Conservation (phyloP, 1,139 yeast species). For the Nadsonia starkeyi-henricii region DNA sequence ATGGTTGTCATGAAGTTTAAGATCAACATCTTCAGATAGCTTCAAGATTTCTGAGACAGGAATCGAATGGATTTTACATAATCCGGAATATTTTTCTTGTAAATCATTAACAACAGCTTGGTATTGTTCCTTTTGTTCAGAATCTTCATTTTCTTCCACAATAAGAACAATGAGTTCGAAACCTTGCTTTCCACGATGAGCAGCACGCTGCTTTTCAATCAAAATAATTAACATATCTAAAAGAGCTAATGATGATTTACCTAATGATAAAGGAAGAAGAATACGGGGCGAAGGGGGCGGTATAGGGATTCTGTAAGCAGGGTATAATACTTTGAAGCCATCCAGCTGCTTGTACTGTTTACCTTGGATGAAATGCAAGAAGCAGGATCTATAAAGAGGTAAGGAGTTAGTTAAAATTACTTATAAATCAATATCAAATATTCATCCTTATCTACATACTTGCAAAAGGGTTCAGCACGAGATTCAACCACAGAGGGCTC, state of each 20-base stretch:
- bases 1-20: constrained; percentile 11
- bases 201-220: constrained; percentile 42
- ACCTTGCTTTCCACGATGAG: constrained; percentile 56
- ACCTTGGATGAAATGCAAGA: constrained; percentile 53
- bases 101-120: constrained; percentile 8
- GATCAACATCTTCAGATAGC: constrained; percentile 23
- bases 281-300: constrained; percentile 29
- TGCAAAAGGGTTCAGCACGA: constrained; percentile 60
- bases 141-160: constrained; percentile 30
- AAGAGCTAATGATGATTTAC: constrained; percentile 50
- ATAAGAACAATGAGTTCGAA: constrained; percentile 44
- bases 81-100: constrained; percentile 13
- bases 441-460: constrained; percentile 1
- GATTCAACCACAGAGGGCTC: constrained; percentile 36
- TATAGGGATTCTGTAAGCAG: constrained; percentile 8
- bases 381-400: constrained; percentile 37
- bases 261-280: constrained; percentile 50
- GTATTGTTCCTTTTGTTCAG: constrained; percentile 10
- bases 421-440: too few relatives aligned
- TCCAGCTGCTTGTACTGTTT: constrained; percentile 78
- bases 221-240: constrained; percentile 52
- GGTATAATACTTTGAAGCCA: constrained; percentile 50
- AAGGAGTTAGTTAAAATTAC: too few relatives aligned
- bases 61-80: too few relatives aligned
- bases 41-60: too few relatives aligned